Conservation (phyloP, 208 protist species). For the Tetramitus jugosus region DNA sequence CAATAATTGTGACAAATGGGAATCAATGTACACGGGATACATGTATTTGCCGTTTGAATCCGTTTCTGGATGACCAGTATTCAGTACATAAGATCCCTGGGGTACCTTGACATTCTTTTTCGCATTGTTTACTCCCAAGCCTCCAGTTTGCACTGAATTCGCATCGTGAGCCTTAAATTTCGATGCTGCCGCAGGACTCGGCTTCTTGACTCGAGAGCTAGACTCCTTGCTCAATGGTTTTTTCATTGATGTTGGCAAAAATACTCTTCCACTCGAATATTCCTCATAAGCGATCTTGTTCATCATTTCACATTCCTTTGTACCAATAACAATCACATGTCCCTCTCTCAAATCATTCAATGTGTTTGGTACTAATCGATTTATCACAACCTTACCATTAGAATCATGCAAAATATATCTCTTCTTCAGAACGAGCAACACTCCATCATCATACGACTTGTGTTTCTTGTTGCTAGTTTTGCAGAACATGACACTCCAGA, state of each 20-base stretch:
- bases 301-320: neutral
- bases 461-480: constrained; percentile 26
- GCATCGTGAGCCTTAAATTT: neutral
- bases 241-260: neutral
- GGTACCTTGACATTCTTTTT: neutral
- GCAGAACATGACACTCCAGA: constrained; percentile 6
- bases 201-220: no score
- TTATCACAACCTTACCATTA: neutral
- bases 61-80: constrained; percentile 1
- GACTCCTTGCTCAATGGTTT: neutral
- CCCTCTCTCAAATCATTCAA: neutral
- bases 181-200: neutral
- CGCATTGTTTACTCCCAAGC: neutral
- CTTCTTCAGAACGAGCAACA: neutral
- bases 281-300: neutral
- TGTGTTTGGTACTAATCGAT: neutral
- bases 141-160: neutral
- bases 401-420: constrained; percentile 16
- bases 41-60: constrained; percentile 7
- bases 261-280: constrained; percentile 12
- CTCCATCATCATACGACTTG: constrained; percentile 24
- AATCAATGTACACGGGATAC: constrained; percentile 25
- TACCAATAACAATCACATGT: neutral
- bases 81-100: neutral
- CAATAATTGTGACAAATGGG: constrained; percentile 35